Evolutionary conservation across 306 rosid genomes (phyloP), one percentile per base, ranked within the genome.

Genomic region (Betula pendula): DNA sequence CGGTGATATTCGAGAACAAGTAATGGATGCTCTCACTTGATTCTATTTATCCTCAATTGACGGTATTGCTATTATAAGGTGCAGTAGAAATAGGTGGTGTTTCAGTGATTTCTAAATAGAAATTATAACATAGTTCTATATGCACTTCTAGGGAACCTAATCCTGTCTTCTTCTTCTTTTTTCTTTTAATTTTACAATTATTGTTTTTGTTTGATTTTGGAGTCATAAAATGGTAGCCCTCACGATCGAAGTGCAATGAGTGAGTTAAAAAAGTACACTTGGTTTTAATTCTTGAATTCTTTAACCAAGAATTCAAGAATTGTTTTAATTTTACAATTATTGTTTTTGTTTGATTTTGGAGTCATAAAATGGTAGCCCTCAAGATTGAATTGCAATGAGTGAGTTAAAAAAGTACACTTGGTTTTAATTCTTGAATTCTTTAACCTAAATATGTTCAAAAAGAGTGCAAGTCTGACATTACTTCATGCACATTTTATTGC

Each of bases 1-100:
- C n/a, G n/a, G n/a, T n/a, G n/a, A n/a, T n/a, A n/a, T 91, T 56
- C 90, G 91, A 17, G 88, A 88, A 40, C 91, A 81, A 88, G 96
- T 88, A 76, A 91, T 86, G 94, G 90, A 88, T 73, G 96, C 74
- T 72, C 85, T 66, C 49, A 59, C 69, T 69, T 49, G 1, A n/a
- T 12, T 43, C 40, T 47, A 8, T 16, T 22, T 47, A 8, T 44
- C 50, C 3, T 11, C 42, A 70, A 15, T 47, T 73, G 8, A 38
- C 13, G 20, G 8, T 29, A 35, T 12, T 60, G 22, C 42, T 60
- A 15, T 13, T 60, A 7, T 53, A 60, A 60, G 15, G 42, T 60
- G 42, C 38, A 31, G 68, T 27, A 16, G 40, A 60, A 17, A 29
- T 29, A 27, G 16, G 38, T 16, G 3, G 68, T 60, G 40, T 29